Conservation (phyloP, 805 yeast genomes). For the Saturnispora besseyi region DNA sequence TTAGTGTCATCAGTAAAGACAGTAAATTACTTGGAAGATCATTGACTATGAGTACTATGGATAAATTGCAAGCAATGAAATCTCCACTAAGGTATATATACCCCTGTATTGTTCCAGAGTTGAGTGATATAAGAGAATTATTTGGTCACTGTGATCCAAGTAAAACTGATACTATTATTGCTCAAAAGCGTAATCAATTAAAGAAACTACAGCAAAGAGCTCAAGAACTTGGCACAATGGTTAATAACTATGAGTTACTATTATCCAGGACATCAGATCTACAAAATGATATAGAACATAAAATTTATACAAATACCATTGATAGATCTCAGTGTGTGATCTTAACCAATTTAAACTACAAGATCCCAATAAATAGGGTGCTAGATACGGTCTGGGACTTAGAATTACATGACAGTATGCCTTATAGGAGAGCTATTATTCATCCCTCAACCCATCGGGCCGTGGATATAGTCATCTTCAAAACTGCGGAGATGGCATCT, state of each 20-base stretch:
- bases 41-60: not conserved
- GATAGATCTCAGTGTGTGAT: constrained; percentile 6
- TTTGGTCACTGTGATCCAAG: not conserved
- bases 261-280: not conserved
- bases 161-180: not conserved
- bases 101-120: constrained; percentile 2
- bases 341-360: constrained; percentile 1
- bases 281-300: not conserved
- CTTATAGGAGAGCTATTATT: not conserved
- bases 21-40: not conserved
- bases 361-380: not conserved
- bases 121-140: not conserved
- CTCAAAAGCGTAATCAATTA: not conserved
- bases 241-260: not conserved
- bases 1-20: not conserved
- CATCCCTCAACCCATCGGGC: not conserved
- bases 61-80: not conserved
- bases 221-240: not conserved
- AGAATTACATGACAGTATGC: not conserved
- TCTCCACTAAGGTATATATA: not conserved
- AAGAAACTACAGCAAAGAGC: not conserved
- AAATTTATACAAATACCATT: not conserved
- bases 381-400: constrained; percentile 4
- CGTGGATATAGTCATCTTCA: constrained; percentile 4
- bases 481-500: not conserved